Conservation (phyloP, 1,284 basidiomycete species). For the Trichosporon sp. region DNA sequence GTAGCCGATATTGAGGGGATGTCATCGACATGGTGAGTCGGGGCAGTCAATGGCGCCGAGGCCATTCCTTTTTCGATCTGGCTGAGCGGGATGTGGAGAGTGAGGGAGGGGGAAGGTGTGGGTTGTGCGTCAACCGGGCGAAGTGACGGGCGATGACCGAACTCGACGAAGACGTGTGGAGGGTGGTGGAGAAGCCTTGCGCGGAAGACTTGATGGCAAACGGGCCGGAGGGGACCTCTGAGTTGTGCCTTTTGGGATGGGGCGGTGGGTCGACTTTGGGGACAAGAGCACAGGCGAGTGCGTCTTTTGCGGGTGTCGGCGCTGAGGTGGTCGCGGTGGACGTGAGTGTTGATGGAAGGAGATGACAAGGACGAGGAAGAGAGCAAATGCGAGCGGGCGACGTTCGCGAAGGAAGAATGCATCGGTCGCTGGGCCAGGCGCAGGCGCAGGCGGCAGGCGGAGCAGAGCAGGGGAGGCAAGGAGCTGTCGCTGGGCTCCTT, state of each 20-base stretch:
- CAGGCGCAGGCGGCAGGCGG: background rate
- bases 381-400: conserved; percentile 1
- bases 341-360: background rate
- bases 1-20: conserved; percentile 18
- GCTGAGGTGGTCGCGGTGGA: background rate
- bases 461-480: background rate
- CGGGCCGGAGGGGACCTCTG: background rate
- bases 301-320: background rate
- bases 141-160: conserved; percentile 4
- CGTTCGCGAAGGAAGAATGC: conserved; percentile 6
- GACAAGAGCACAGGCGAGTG: background rate
- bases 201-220: conserved; percentile 12
- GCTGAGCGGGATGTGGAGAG: background rate
- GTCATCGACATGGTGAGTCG: conserved; percentile 18
- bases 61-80: conserved; percentile 15
- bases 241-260: background rate
- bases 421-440: background rate
- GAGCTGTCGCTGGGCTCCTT: background rate
- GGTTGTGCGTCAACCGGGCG: conserved; percentile 17
- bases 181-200: background rate
- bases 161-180: conserved; percentile 6
- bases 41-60: conserved; percentile 17
- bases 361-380: conserved; percentile 7
- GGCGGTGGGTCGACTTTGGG: too few relatives aligned
- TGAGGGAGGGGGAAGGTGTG: too few relatives aligned